Percentiles rank a stretch among this genome's conserved stretches.
Evolutionary conservation across 2,329 filamentous ascomycete genomes (phyloP).

Genomic region (Botrytis elliptica): DNA sequence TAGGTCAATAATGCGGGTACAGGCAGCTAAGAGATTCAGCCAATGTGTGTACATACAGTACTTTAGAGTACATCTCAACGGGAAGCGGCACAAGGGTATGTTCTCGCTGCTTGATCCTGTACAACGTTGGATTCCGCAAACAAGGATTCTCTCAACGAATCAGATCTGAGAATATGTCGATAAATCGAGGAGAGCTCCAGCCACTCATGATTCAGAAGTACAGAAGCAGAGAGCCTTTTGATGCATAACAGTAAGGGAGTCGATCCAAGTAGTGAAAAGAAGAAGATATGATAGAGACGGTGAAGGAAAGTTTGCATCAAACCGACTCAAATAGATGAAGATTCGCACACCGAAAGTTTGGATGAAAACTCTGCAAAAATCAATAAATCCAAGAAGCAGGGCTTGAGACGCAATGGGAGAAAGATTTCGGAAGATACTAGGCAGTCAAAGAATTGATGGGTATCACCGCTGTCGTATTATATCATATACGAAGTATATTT

Average conservation of each 20-base stretch:
- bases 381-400: background rate
- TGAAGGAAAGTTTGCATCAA: slow-evolving; percentile 1
- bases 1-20: background rate
- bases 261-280: background rate
- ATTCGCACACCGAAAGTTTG: slow-evolving; percentile 13
- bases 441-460: background rate
- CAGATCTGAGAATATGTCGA: background rate
- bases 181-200: background rate
- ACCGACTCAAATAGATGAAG: slow-evolving; percentile 1
- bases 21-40: slow-evolving; percentile 1
- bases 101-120: slow-evolving; percentile 19
- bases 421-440: background rate
- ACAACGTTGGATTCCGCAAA: background rate
- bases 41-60: slow-evolving; percentile 9
- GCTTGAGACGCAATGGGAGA: background rate
- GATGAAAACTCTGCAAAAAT: slow-evolving; percentile 9
- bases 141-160: slow-evolving; percentile 4
- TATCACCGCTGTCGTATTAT: background rate
- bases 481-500: background rate
- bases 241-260: slow-evolving; percentile 13
- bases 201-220: slow-evolving; percentile 13
- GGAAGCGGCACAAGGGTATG: slow-evolving; percentile 9
- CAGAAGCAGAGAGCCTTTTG: background rate
- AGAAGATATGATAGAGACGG: slow-evolving; percentile 3
- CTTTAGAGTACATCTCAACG: slow-evolving; percentile 11